Base-by-base conservation (phyloP, 2,329 filamentous ascomycete genomes). In the Alternaria atra region DNA sequence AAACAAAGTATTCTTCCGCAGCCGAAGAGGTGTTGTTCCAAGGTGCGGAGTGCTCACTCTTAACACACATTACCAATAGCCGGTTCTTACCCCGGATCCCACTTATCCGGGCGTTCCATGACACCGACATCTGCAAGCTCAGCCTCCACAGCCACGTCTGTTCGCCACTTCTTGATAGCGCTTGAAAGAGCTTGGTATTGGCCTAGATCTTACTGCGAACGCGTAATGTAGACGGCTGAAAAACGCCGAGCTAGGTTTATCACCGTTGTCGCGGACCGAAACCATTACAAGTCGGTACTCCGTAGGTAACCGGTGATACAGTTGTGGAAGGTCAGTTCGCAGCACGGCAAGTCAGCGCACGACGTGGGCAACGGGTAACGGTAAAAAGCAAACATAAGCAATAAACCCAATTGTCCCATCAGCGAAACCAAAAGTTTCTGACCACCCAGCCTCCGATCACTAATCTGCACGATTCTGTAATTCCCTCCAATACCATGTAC, bases 91-190 rank as follows among this genome's bases (percentile, higher is more conserved):
- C 57, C 44, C 52, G 52, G 57, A 23, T 34, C 32, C 30, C 25
- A 46, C 30, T 7, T 35, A 56, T n/a, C 40, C 32, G 43, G n/a
- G 23, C 48, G 63, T 51, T 60, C 43, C 23, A 58, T 54, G 60
- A 65, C 64, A 54, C 55, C 34, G 23, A 37, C 55, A 56, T 42
- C 40, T 40, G 44, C 47, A n/a, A 15, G 17, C 58, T 47, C 53
- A 65, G 65, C 65, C 64, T 65, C 64, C 65, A 66, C 61, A 61
- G 63, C 65, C 63, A 57, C 63, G 53, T 52, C 27, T 43, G 27
- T 23, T 40, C 20, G 52, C 54, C 52, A 52, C 46, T 44, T 35
- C 46, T 34, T 50, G 46, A 25, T 50, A 6, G 20, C 32, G 32
- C 46, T 50, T 23, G 34, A 35, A 13, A 25, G 34, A 25, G 20